phyloP scores from a whole-genome alignment of 1,284 basidiomycete species.

The Malassezia yamatoensis region DNA sequence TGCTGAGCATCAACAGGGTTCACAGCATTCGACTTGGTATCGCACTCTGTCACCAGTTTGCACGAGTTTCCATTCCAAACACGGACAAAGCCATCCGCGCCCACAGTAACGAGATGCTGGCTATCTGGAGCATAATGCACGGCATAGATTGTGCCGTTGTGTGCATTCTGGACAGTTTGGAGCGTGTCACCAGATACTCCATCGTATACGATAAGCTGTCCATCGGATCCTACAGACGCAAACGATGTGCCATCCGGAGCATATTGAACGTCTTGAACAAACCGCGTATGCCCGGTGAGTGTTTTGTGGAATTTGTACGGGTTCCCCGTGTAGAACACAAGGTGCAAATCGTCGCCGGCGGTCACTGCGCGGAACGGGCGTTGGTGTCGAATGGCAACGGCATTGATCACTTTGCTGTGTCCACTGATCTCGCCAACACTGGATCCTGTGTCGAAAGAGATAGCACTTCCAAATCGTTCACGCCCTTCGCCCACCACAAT shows the following conservation, averaged over 20 bases:
- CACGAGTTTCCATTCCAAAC: conserved; percentile 30
- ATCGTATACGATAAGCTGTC: conserved; percentile 78
- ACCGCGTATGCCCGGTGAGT: conserved; percentile 66
- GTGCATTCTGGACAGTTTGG: conserved; percentile 26
- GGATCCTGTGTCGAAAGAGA: conserved; percentile 57
- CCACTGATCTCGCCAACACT: conserved; percentile 88
- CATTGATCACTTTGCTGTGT: conserved; percentile 85
- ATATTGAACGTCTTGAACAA: conserved; percentile 83
- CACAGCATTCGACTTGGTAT: conserved; percentile 24
- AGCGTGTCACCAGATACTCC: conserved; percentile 70
- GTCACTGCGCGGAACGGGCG: conserved; percentile 72
- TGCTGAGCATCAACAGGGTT: conserved; percentile 56
- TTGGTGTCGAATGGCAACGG: conserved; percentile 77
- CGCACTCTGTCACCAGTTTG: conserved; percentile 21
- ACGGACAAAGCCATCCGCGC: conserved; percentile 67
- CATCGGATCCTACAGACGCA: conserved; percentile 81
- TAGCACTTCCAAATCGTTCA: conserved; percentile 57
- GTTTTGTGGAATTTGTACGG: conserved; percentile 51
- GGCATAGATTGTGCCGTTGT: conserved; percentile 49
- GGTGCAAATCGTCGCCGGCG: conserved; percentile 61
- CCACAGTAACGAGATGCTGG: conserved; percentile 65
- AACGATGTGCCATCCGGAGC: conserved; percentile 58
- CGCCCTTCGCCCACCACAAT: conserved; percentile 91
- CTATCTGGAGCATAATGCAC: conserved; percentile 55
- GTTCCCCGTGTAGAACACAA: conserved; percentile 69